A percentile compares a stretch with the other conserved stretches of the same genome.
These are phyloP conservation scores for Chalaropsis thielavioides DNA, from an alignment of 2,329 filamentous ascomycete genomes.

Conservation along the genomic window DNA sequence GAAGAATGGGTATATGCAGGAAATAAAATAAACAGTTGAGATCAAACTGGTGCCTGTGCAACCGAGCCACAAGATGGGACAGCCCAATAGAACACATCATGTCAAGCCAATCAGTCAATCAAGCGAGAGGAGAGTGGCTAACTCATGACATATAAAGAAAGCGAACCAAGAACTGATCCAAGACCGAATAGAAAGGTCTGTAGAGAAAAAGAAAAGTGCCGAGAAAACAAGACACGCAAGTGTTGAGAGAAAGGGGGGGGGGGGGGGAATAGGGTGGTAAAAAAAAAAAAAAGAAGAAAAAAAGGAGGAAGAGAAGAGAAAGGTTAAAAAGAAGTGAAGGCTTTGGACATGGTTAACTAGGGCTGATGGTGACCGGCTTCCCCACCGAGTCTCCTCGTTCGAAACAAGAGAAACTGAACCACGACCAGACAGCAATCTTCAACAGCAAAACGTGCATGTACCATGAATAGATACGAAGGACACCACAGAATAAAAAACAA, in stretches of 20 bases:
- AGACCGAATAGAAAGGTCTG: not conserved
- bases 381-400: not conserved
- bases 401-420: not conserved
- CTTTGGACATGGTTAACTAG: not conserved
- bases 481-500: not conserved
- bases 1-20: constrained; percentile 1
- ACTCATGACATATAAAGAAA: too few species aligned
- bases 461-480: not conserved
- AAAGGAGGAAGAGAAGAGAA: not conserved
- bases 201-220: not conserved
- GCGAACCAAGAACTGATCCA: not conserved
- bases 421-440: not conserved
- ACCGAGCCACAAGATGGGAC: not conserved
- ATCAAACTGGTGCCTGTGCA: not conserved
- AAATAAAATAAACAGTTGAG: constrained; percentile 5
- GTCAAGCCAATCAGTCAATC: not conserved
- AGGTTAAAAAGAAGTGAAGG: not conserved
- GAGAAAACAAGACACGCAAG: not conserved
- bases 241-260: constrained; percentile 1
- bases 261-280: constrained; percentile 7
- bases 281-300: constrained; percentile 4
- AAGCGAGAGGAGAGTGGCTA: not conserved
- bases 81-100: not conserved
- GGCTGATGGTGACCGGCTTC: not conserved
- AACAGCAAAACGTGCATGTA: not conserved